phyloP scores from a whole-genome alignment of 805 yeast species.

The Nakazawaea pomicola region DNA sequence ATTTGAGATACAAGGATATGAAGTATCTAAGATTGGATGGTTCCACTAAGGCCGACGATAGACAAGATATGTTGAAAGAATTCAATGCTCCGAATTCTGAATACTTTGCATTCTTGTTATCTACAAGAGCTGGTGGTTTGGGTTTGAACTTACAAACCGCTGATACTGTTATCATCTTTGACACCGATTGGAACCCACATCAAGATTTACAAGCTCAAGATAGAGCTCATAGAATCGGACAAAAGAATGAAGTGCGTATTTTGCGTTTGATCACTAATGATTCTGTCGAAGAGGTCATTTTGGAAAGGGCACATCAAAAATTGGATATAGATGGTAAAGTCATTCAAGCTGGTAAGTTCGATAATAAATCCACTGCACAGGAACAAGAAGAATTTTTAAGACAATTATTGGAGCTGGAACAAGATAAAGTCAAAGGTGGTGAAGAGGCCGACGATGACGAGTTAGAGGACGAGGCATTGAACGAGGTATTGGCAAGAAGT shows the following conservation, averaged over 20 bases:
- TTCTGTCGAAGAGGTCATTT: constrained; percentile 77
- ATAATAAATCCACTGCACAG: constrained; percentile 79
- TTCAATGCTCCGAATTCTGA: constrained; percentile 76
- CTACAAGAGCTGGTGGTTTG: constrained; percentile 88
- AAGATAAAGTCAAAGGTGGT: constrained; percentile 34
- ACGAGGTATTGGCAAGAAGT: constrained; percentile 64
- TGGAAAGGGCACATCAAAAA: constrained; percentile 79
- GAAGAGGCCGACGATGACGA: constrained; percentile 53
- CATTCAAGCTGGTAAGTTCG: constrained; percentile 88
- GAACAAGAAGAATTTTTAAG: constrained; percentile 80
- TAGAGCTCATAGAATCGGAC: constrained; percentile 88
- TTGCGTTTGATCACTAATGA: constrained; percentile 75
- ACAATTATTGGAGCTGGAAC: constrained; percentile 66
- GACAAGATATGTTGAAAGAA: constrained; percentile 65
- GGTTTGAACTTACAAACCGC: constrained; percentile 86
- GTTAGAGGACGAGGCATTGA: constrained; percentile 65
- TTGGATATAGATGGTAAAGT: constrained; percentile 86
- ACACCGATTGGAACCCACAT: constrained; percentile 90
- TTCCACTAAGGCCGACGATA: constrained; percentile 78
- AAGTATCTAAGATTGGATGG: constrained; percentile 79
- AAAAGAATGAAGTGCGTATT: constrained; percentile 81
- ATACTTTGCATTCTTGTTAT: constrained; percentile 70
- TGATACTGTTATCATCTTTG: constrained; percentile 81
- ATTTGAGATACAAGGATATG: constrained; percentile 58
- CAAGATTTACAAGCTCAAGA: constrained; percentile 90